Percentiles rank a stretch among this genome's conserved stretches.
phyloP scores from a whole-genome alignment of 331 rosid species.

The Acacia concinna region DNA sequence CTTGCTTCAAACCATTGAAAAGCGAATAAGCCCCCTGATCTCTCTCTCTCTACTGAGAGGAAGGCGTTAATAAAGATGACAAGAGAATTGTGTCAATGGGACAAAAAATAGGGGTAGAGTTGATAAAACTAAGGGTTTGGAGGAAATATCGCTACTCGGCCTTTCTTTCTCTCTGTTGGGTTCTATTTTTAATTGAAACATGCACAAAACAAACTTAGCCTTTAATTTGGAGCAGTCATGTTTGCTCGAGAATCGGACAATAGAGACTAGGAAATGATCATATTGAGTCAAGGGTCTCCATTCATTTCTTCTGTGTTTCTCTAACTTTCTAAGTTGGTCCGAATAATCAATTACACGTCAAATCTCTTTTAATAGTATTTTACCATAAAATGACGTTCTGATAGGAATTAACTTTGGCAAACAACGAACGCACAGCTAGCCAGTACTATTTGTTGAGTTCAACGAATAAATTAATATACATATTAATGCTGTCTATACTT shows the following conservation, averaged over 20 bases:
- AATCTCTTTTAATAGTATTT: too few relatives aligned
- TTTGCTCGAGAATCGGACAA: background rate
- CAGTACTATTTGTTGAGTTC: background rate
- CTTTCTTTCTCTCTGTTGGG: background rate
- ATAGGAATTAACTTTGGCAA: background rate
- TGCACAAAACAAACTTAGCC: background rate
- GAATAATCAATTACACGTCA: background rate
- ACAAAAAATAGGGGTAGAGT: background rate
- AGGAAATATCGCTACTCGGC: constrained; percentile 36
- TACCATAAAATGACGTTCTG: background rate
- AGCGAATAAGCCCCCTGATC: too few relatives aligned
- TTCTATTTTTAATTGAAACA: constrained; percentile 16
- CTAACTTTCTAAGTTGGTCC: background rate
- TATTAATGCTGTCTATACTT: too few relatives aligned
- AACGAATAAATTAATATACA: too few relatives aligned
- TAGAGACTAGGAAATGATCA: too few relatives aligned
- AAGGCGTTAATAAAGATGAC: background rate
- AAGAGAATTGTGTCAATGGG: background rate
- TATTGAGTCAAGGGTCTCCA: too few relatives aligned
- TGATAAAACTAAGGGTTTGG: constrained; percentile 11
- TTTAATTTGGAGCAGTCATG: background rate
- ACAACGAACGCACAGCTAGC: background rate
- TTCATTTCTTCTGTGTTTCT: too few relatives aligned
- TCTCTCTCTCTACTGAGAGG: background rate
- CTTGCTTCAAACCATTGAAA: background rate